Evolutionary conservation across 805 yeast genomes (phyloP), one percentile per base, ranked within the genome.

Genomic region (Grigorovia humatica): DNA sequence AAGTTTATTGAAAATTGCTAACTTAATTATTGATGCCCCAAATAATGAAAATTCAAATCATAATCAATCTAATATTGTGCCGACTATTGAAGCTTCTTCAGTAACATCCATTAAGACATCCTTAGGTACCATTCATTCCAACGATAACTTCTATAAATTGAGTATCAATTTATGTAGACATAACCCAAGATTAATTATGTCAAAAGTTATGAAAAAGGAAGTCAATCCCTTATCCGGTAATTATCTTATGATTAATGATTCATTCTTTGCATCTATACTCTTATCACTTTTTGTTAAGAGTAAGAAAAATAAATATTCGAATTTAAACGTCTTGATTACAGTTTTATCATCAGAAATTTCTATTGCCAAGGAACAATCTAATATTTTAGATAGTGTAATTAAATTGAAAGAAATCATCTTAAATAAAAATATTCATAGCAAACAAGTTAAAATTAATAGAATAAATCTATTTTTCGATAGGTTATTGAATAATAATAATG

Each of bases 151-250:
- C 32, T 51, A 49, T 45, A 44, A 52, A 19, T n/a, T 52, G 12
- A 43, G 46, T 17, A 50, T 56, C 2, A 60, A 66, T 48, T 51
- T 66, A 9, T 61, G 60, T 47, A 54, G 56, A 40, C 46, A 50
- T 5, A 57, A 57, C 41, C 67, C 69, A 19, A 58, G 60, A 35
- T 52, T 66, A 48, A 57, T 64, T 11, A 60, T 63, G 50, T 63
- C 62, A 38, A 54, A 57, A 30, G 55, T 59, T 3, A 60, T 61
- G 58, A 64, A 64, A 53, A 55, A 64, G 35, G 69, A 66, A 46
- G 63, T 65, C 1, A 64, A 61, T 47, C 67, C 69, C 2, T 48
- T 65, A 19, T 63, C 69, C 2, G 68, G 62, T 46, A 63, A 64
- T 48, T 64, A 63, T 48, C 56, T 60, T 20, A 56, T 66, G 12